These are phyloP conservation scores for Ophiognomonia clavigignenti-juglandacearum DNA, from an alignment of 2,329 filamentous ascomycete genomes.

Conservation along the genomic window DNA sequence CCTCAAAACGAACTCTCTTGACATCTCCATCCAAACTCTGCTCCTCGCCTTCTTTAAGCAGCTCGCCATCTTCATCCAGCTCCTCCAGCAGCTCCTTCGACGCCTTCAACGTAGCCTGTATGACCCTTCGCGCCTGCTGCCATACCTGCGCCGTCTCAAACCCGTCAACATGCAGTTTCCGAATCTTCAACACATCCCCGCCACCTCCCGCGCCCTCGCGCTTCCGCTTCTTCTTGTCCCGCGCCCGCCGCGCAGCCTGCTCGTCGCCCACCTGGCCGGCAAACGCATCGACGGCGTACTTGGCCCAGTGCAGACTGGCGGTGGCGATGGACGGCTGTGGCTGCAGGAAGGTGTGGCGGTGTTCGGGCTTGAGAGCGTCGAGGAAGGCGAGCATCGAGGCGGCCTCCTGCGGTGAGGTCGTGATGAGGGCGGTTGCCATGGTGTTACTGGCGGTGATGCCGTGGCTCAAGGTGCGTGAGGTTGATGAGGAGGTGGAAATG, in stretches of 20 bases:
- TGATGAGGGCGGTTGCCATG: slow-evolving; percentile 26
- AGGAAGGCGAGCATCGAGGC: slow-evolving; percentile 46
- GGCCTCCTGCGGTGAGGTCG: slow-evolving; percentile 26
- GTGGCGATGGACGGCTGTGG: slow-evolving; percentile 63
- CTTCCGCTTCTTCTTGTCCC: slow-evolving; percentile 70
- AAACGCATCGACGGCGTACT: slow-evolving; percentile 73
- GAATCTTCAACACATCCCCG: slow-evolving; percentile 63
- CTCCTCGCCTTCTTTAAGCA: not conserved
- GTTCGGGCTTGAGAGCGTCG: slow-evolving; percentile 50
- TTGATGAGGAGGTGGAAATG: slow-evolving; percentile 56
- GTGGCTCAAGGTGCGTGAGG: slow-evolving; percentile 58
- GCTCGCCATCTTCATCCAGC: slow-evolving; percentile 36
- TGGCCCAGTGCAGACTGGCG: slow-evolving; percentile 70
- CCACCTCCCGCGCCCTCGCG: slow-evolving; percentile 51
- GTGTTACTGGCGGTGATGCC: slow-evolving; percentile 29
- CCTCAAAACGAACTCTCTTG: slow-evolving; percentile 25
- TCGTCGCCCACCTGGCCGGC: slow-evolving; percentile 68
- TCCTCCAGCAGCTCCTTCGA: slow-evolving; percentile 43
- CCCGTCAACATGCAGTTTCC: slow-evolving; percentile 79
- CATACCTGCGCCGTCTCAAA: slow-evolving; percentile 88
- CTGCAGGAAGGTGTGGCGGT: slow-evolving; percentile 72
- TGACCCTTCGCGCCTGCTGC: slow-evolving; percentile 85
- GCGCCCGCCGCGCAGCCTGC: slow-evolving; percentile 60
- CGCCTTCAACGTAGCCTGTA: slow-evolving; percentile 51
- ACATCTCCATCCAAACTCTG: slow-evolving; percentile 22